A percentile compares a stretch with the other conserved stretches of the same genome.
phyloP scores from a whole-genome alignment of 768 basidiomycete species.

The Agaricus subrufescens region DNA sequence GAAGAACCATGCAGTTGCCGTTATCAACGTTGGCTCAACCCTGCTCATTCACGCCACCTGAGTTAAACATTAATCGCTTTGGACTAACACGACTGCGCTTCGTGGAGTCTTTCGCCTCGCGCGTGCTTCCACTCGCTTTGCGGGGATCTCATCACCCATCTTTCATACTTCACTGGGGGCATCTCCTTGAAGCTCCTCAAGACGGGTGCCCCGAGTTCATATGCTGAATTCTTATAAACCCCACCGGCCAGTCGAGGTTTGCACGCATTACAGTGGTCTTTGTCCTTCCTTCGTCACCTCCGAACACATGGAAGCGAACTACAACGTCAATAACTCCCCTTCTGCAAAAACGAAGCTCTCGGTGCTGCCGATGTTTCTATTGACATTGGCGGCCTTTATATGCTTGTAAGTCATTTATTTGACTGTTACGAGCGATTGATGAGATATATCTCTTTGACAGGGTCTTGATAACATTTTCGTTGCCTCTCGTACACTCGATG shows the following conservation, averaged over 20 bases:
- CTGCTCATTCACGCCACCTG: no score
- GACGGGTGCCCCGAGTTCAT: background rate
- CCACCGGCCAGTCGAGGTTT: background rate
- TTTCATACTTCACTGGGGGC: no score
- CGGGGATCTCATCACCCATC: no score
- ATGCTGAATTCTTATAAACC: background rate
- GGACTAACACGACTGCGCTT: no score
- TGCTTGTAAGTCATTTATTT: background rate
- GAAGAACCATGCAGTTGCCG: no score
- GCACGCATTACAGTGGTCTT: background rate
- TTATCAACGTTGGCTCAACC: no score
- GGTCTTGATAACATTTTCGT: slow-evolving; percentile 29
- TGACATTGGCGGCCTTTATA: background rate
- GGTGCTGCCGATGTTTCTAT: background rate
- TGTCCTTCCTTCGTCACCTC: background rate
- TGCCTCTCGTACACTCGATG: slow-evolving; percentile 25
- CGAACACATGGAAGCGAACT: background rate
- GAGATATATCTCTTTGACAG: background rate
- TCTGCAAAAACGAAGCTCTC: background rate
- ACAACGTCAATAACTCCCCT: background rate
- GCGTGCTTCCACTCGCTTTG: no score
- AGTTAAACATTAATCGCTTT: no score
- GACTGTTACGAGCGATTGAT: background rate
- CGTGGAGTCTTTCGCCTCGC: no score
- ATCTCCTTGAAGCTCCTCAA: background rate